A percentile compares a stretch with the other conserved stretches of the same genome.
Evolutionary conservation across 2,329 filamentous ascomycete species (phyloP).

Genomic region (Pyrenochaeta sp.): DNA sequence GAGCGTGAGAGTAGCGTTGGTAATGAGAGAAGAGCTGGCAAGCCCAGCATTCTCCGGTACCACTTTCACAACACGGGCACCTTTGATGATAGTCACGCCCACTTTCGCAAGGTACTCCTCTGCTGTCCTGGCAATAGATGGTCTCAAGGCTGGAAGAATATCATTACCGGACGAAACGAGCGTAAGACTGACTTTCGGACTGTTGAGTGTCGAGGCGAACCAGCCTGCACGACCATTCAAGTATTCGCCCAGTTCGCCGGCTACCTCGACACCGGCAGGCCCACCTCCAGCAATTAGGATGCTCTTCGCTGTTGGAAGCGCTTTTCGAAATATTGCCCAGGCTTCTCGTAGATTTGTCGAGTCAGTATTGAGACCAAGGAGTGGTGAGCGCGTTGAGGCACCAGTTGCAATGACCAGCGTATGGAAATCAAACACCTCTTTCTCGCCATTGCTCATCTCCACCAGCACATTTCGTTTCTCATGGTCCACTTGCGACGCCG

Average conservation of each 20-base stretch:
- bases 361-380: constrained; percentile 49
- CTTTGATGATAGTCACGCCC: constrained; percentile 59
- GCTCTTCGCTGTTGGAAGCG: constrained; percentile 38
- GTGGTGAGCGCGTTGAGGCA: constrained; percentile 43
- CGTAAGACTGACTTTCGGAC: constrained; percentile 47
- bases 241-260: constrained; percentile 57
- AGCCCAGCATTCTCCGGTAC: constrained; percentile 24
- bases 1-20: constrained; percentile 48
- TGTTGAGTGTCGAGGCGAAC: constrained; percentile 42
- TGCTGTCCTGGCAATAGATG: constrained; percentile 36
- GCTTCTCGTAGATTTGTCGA: constrained; percentile 39
- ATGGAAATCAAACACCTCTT: constrained; percentile 42
- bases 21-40: constrained; percentile 48
- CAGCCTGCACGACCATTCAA: constrained; percentile 58
- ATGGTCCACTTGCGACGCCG: constrained; percentile 41
- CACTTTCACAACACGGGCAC: constrained; percentile 49
- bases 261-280: constrained; percentile 47
- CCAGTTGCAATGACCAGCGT: constrained; percentile 51
- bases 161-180: constrained; percentile 41
- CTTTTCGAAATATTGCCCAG: constrained; percentile 49
- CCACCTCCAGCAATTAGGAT: constrained; percentile 51
- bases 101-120: constrained; percentile 51
- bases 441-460: constrained; percentile 21
- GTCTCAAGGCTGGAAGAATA: constrained; percentile 41
- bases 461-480: constrained; percentile 46